Base-by-base conservation (phyloP, 441 rosid genomes). In the Euphorbia celastroides region DNA sequence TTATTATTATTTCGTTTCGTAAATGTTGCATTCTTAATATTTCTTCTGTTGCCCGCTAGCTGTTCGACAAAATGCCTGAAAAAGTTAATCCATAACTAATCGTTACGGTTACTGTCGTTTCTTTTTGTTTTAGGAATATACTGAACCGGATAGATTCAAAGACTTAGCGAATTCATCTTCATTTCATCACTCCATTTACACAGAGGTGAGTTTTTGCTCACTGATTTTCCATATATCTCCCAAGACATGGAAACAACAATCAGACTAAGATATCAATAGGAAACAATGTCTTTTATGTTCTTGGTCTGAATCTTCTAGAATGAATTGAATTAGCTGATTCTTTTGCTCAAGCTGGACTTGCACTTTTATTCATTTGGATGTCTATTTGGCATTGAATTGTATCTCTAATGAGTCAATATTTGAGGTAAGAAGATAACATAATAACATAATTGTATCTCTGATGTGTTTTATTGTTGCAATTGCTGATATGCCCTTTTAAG, bases 101-200 rank as follows among this genome's bases (percentile, higher is more conserved):
- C 7, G 30, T 1, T 10, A 48, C 25, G 51, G 26, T 44, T 7
- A 46, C 22, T 48, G 42, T 42, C 20, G n/a, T 27, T 42, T 44
- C 17, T 56, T 55, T 60, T 5, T 5, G 57, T 51, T 58, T 19
- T 73, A 75, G 96, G 88, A 52, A 76, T 74, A 65, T 68, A 67
- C 67, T 78, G 81, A 64, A 31, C 81, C 67, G 67, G 75, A 5
- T 14, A 78, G 78, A 66, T 70, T 70, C 76, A 75, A 67, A 72
- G 87, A 82, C 56, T 51, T 78, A 60, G 84, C 80, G 0, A 74
- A 71, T 50, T 77, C 85, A 1, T 85, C 92, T 16, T 81, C 88
- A 38, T 79, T 84, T 78, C 79, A 75, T 79, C 69, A 71, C 58
- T 60, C 65, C 1, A 73, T 90, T 19, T 88, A 86, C 84, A 78